A percentile compares a stretch with the other conserved stretches of the same genome.
Evolutionary conservation across 2,329 filamentous ascomycete species (phyloP).

Genomic region (Dryadomyces quercus-mongolicae): DNA sequence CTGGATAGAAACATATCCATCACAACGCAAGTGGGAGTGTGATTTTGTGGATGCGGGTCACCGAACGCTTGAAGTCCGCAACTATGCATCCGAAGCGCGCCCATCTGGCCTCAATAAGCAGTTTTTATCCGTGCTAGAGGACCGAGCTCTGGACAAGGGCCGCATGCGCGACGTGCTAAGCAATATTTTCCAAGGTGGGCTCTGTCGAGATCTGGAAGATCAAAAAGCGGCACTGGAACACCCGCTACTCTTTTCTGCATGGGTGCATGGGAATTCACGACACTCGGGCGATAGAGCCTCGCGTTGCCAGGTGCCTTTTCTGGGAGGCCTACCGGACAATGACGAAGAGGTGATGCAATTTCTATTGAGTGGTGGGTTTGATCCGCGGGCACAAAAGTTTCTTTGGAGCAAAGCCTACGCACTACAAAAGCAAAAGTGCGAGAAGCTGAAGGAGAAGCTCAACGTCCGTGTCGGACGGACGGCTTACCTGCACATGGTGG

Average conservation of each 20-base stretch:
- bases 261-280: constrained; percentile 32
- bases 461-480: constrained; percentile 50
- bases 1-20: constrained; percentile 56
- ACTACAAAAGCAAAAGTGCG: constrained; percentile 39
- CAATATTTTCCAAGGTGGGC: constrained; percentile 32
- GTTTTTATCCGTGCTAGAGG: constrained; percentile 55
- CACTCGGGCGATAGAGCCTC: constrained; percentile 24
- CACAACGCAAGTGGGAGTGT: constrained; percentile 56
- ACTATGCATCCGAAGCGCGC: constrained; percentile 30
- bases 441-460: constrained; percentile 39
- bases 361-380: constrained; percentile 50
- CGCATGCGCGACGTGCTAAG: constrained; percentile 36
- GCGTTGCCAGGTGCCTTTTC: constrained; percentile 27
- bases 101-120: constrained; percentile 52
- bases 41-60: constrained; percentile 34
- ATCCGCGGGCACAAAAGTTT: constrained; percentile 32
- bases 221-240: constrained; percentile 38
- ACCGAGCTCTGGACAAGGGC: constrained; percentile 35
- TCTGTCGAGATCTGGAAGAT: constrained; percentile 38
- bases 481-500: constrained; percentile 52
- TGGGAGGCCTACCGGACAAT: constrained; percentile 36
- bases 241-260: constrained; percentile 38
- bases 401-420: constrained; percentile 34
- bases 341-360: constrained; percentile 39
- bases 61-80: constrained; percentile 54